Evolutionary conservation across 2,329 filamentous ascomycete genomes (phyloP), one percentile per base, ranked within the genome.

Genomic region (Ceratocystis colombiana): DNA sequence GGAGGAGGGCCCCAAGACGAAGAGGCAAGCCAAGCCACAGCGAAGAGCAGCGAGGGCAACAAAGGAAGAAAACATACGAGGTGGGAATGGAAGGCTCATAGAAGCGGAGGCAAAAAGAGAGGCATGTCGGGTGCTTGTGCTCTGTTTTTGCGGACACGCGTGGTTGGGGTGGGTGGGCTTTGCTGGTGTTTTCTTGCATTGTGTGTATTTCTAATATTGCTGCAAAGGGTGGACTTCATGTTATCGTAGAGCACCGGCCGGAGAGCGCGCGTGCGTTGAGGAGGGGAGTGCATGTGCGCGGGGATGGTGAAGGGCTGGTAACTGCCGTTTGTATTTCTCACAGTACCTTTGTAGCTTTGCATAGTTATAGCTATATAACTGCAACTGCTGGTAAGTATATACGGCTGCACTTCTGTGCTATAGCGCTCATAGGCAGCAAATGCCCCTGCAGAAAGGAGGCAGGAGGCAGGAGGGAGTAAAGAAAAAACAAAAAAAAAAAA

Each of bases 241-340:
- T 12, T 12, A 45, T 44, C 6, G 5, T 6, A 33, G 37, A 41
- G 41, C 33, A 45, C 37, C 59, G 41, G 8, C 33, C 59, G 33
- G 33, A 25, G 55, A 59, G 55, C n/a, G 55, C 12, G 53, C 28
- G 53, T 57, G 53, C 22, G 55, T 28, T 37, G 28, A 17, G 55
- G 12, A 30, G 5, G 55, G 8, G 28, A 6, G 5, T 30, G 17
- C 1, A 25, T 25, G 48, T 53, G 20, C 20, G 20, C 2, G 48
- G 8, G 20, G 45, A 48, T 48, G 45, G 45, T 48, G 45, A 48
- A n/a, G 46, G 46, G 48, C 8, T 53, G 48, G n/a, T 25, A 25
- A 22, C 8, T 8, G 22, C 5, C n/a, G 48, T 0, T 25, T 22
- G n/a, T 12, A 10, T 15, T 53, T 37, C 17, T 61, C 1, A 15